Conservation (phyloP, 2,329 filamentous ascomycete species). For the Xylariaceae sp. region DNA sequence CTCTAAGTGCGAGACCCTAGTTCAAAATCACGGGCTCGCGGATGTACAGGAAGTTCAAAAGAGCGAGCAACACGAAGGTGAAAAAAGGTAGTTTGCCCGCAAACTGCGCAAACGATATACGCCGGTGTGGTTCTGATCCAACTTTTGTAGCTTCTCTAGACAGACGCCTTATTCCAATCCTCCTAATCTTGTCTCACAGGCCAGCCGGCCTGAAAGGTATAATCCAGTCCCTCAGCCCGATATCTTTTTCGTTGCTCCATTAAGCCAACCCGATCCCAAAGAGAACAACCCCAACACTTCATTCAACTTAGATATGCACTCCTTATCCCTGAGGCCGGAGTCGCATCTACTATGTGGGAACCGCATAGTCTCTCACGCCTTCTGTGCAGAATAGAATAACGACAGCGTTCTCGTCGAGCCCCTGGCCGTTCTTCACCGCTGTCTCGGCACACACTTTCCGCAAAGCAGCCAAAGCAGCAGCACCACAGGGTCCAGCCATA, state of each 20-base stretch:
- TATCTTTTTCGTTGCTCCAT: conserved; percentile 4
- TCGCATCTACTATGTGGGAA: conserved; percentile 30
- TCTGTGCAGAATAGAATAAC: conserved; percentile 65
- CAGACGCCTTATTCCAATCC: conserved; percentile 16
- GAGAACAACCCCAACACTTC: background rate
- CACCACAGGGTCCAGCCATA: conserved; percentile 32
- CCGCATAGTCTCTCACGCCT: conserved; percentile 49
- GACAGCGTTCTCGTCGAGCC: conserved; percentile 44
- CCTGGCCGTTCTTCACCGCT: conserved; percentile 30
- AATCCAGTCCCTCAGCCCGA: conserved; percentile 3
- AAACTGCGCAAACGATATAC: conserved; percentile 7
- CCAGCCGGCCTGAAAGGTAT: conserved; percentile 1
- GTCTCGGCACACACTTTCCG: conserved; percentile 38
- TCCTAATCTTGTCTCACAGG: conserved; percentile 6
- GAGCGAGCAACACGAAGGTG: background rate
- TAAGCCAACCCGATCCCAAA: conserved; percentile 1
- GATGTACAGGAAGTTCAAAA: conserved; percentile 20
- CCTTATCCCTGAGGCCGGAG: conserved; percentile 4
- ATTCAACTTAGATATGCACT: background rate
- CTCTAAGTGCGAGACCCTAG: conserved; percentile 12
- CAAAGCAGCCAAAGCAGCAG: conserved; percentile 49
- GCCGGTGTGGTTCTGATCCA: conserved; percentile 8
- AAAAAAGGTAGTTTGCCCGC: conserved; percentile 4
- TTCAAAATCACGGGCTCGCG: conserved; percentile 7
- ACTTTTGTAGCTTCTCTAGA: conserved; percentile 17